phyloP scores from a whole-genome alignment of 2,329 filamentous ascomycete species.

The Plenodomus tracheiphilus region DNA sequence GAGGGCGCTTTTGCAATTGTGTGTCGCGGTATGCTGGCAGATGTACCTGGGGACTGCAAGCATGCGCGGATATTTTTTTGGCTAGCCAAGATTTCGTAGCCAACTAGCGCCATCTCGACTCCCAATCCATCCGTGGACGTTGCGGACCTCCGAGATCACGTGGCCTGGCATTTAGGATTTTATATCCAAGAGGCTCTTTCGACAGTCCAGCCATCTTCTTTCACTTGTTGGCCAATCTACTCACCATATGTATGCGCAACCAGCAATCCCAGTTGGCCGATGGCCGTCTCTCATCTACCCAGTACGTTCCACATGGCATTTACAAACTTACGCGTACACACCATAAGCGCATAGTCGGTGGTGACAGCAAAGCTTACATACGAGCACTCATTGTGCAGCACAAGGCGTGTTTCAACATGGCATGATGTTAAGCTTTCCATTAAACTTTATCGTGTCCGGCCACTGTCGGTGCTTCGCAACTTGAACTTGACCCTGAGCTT shows the following conservation, averaged over 20 bases:
- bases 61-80: neutral
- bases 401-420: neutral
- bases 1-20: too few species aligned
- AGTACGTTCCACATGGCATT: too few species aligned
- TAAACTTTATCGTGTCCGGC: neutral
- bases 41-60: neutral
- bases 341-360: neutral
- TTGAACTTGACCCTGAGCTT: neutral
- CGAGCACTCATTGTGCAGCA: neutral
- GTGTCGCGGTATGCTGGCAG: neutral
- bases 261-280: too few species aligned
- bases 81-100: neutral
- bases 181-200: too few species aligned
- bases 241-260: too few species aligned
- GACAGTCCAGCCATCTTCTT: too few species aligned
- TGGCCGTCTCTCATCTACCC: too few species aligned
- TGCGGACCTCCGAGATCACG: conserved; percentile 14
- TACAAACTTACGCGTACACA: too few species aligned
- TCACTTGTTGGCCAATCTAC: too few species aligned
- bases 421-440: neutral
- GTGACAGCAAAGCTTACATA: neutral
- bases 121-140: neutral
- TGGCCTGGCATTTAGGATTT: neutral
- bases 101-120: neutral
- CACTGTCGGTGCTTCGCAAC: neutral